A percentile compares a stretch with the other conserved stretches of the same genome.
phyloP scores from a whole-genome alignment of 176 grass and related monocot genomes.

The Aegilops umbellulata region DNA sequence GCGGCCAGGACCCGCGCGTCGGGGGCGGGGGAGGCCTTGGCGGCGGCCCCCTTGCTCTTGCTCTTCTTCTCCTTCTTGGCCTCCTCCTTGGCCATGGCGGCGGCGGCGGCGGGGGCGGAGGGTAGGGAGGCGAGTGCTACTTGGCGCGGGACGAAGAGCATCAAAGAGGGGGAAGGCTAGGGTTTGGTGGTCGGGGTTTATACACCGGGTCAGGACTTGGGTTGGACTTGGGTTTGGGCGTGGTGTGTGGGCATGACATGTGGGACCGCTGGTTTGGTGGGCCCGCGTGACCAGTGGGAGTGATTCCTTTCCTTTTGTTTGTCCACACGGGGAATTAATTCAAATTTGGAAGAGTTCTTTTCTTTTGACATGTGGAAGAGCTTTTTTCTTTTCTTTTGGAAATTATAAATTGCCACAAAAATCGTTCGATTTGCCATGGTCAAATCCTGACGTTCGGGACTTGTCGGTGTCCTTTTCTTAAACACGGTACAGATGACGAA shows the following conservation, averaged over 20 bases:
- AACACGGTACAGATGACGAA: too few relatives aligned
- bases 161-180: slow-evolving; percentile 18
- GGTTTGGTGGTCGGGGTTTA: slow-evolving; percentile 32
- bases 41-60: slow-evolving; percentile 42
- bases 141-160: slow-evolving; percentile 73
- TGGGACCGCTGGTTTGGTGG: neutral
- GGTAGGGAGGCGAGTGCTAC: slow-evolving; percentile 27
- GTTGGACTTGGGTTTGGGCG: too few relatives aligned
- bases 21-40: slow-evolving; percentile 7
- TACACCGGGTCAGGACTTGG: neutral
- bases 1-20: slow-evolving; percentile 47
- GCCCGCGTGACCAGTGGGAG: neutral
- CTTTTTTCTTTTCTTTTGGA: too few relatives aligned
- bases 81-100: slow-evolving; percentile 48
- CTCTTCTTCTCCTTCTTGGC: slow-evolving; percentile 48
- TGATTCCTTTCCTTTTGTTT: neutral
- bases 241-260: neutral
- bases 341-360: neutral
- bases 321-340: neutral
- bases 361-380: too few relatives aligned
- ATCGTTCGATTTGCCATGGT: too few relatives aligned
- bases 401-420: too few relatives aligned
- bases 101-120: neutral
- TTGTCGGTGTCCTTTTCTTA: too few relatives aligned
- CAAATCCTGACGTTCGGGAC: too few relatives aligned